A percentile compares a stretch with the other conserved stretches of the same genome.
These are phyloP conservation scores for Xylogone sp. DNA, from an alignment of 2,329 filamentous ascomycete genomes.

Conservation along the genomic window DNA sequence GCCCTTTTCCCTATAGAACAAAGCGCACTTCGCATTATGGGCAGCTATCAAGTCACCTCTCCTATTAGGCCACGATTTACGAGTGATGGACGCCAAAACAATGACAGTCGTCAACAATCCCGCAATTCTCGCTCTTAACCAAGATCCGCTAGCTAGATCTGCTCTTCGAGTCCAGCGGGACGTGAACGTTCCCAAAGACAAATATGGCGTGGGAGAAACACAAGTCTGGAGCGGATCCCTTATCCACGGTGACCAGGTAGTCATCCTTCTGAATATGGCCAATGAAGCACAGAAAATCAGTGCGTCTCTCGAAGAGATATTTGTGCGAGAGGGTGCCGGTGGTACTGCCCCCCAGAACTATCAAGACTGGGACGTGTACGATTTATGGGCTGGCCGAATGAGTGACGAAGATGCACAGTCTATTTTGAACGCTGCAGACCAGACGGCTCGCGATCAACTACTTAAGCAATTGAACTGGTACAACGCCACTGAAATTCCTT, in stretches of 20 bases:
- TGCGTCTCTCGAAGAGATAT: slow-evolving; percentile 45
- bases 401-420: slow-evolving; percentile 34
- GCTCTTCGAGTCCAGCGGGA: slow-evolving; percentile 20
- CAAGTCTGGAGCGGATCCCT: slow-evolving; percentile 44
- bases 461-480: slow-evolving; percentile 20
- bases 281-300: slow-evolving; percentile 38
- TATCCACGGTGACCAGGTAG: slow-evolving; percentile 35
- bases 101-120: slow-evolving; percentile 18
- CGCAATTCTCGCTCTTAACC: slow-evolving; percentile 15
- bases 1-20: slow-evolving; percentile 7
- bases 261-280: slow-evolving; percentile 43
- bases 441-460: slow-evolving; percentile 16
- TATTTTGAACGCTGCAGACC: slow-evolving; percentile 35
- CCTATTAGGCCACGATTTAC: slow-evolving; percentile 16
- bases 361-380: slow-evolving; percentile 44
- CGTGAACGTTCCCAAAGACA: slow-evolving; percentile 34
- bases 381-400: slow-evolving; percentile 51
- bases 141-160: slow-evolving; percentile 16
- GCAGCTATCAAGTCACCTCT: slow-evolving; percentile 17
- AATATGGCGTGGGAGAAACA: slow-evolving; percentile 39
- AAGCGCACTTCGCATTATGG: slow-evolving; percentile 19
- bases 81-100: slow-evolving; percentile 9
- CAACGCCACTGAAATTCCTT: slow-evolving; percentile 40
- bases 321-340: slow-evolving; percentile 39
- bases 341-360: slow-evolving; percentile 35